A percentile compares a stretch with the other conserved stretches of the same genome.
Conservation (phyloP, 768 basidiomycete species). For the Amanita pallidorosea region DNA sequence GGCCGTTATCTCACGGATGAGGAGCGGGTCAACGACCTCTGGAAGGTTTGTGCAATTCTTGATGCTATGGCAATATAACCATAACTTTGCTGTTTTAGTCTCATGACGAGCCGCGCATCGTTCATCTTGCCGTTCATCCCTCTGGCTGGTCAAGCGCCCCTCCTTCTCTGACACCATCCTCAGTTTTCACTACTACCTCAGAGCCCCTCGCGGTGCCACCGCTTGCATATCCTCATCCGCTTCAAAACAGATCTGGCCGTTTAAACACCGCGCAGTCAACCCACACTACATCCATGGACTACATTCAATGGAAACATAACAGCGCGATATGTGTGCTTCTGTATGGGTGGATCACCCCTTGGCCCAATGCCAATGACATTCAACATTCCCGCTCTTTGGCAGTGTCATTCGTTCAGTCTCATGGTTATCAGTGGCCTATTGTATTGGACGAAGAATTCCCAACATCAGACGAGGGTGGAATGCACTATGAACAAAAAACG, state of each 20-base stretch:
- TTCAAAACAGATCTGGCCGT: slow-evolving; percentile 1
- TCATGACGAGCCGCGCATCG: slow-evolving; percentile 43
- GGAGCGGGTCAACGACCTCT: slow-evolving; percentile 55
- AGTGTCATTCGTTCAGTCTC: slow-evolving; percentile 22
- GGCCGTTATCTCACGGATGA: slow-evolving; percentile 56
- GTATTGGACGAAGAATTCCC: slow-evolving; percentile 39
- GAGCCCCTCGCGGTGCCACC: slow-evolving; percentile 4
- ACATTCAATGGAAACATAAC: slow-evolving; percentile 30
- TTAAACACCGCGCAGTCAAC: background rate
- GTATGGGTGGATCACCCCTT: slow-evolving; percentile 5
- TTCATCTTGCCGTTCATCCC: slow-evolving; percentile 75
- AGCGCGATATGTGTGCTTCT: slow-evolving; percentile 29
- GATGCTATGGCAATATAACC: slow-evolving; percentile 7
- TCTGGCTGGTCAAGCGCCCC: slow-evolving; percentile 63
- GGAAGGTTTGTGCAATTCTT: slow-evolving; percentile 43
- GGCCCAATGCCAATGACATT: slow-evolving; percentile 2
- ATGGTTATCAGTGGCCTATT: slow-evolving; percentile 40
- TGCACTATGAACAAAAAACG: slow-evolving; percentile 28
- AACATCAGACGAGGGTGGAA: slow-evolving; percentile 22
- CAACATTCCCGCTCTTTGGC: slow-evolving; percentile 17
- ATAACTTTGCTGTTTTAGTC: slow-evolving; percentile 25
- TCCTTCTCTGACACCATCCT: slow-evolving; percentile 11
- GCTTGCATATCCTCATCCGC: background rate
- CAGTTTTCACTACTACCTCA: background rate
- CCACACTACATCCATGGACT: slow-evolving; percentile 15